Evolutionary conservation across 164 flowering plant species (phyloP), one percentile per base, ranked within the genome.

Genomic region (Kingdonia uniflora): DNA sequence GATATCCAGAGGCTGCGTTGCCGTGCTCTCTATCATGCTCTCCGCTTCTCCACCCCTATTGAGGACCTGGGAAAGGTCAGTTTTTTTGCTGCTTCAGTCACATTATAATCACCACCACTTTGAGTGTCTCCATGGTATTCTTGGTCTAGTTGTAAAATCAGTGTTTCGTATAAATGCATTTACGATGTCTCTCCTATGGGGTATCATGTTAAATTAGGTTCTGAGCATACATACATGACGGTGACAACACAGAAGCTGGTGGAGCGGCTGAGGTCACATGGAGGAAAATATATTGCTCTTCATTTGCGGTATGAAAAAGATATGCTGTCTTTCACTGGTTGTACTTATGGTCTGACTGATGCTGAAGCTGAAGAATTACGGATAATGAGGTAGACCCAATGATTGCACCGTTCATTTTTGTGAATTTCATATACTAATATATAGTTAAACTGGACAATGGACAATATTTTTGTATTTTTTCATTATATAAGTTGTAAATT

Each of bases 231-330:
- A 75, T 81, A 66, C 80, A 75, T 81, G 86, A 80, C 74, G 68
- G 66, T 85, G 81, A 75, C 78, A 79, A 76, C 76, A 76, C 98
- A 92, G 96, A 92, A 74, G 84, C 88, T 92, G 68, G 89, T 88
- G 75, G 87, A 86, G 74, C 91, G 91, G 62, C 75, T 92, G 62
- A 74, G 81, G 70, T 77, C 80, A 60, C 78, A 71, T 13, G 83
- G 79, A 25, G 76, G 69, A 43, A 73, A 68, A 64, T 92, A 82
- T 58, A 84, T 92, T 51, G 88, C 99, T 39, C 94, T 92, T 68
- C 99, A 92, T 67, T 68, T 88, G 49, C 72, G 99, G 72, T 92
- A 82, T 66, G 99, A 92, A 73, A 88, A 88, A 70, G 98, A 92
- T 66, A 88, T 92, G 98, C 70, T 92, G 4, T 71, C 98, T 52